phyloP scores from a whole-genome alignment of 1,284 basidiomycete genomes.

The Ustilago xerochloae region DNA sequence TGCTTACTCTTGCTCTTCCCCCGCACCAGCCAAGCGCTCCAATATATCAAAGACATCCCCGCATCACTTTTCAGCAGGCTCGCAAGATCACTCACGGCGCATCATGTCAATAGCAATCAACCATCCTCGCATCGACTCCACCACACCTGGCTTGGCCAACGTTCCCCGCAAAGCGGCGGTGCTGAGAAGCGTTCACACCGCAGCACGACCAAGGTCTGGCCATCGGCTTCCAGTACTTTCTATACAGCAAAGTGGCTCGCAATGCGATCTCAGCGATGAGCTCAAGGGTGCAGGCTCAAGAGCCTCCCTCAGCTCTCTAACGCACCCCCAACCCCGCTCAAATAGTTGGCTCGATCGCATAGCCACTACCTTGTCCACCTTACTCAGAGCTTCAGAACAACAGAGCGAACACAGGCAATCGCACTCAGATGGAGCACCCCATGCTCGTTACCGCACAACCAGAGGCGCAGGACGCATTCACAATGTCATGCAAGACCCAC shows the following conservation, averaged over 20 bases:
- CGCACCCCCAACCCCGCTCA: conserved; percentile 25
- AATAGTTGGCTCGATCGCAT: conserved; percentile 42
- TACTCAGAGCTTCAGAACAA: conserved; percentile 33
- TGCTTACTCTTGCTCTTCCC: conserved; percentile 33
- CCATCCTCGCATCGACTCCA: neutral
- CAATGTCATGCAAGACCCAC: conserved; percentile 54
- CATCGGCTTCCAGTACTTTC: conserved; percentile 10
- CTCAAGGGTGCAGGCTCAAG: neutral
- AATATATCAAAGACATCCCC: neutral
- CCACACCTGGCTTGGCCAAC: neutral
- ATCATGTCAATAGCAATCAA: conserved; percentile 1
- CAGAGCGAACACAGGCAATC: too few relatives aligned
- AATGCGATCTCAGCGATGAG: neutral
- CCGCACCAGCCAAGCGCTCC: conserved; percentile 2
- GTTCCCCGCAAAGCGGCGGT: conserved; percentile 27
- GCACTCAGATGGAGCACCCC: conserved; percentile 11
- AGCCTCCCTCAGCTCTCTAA: conserved; percentile 27
- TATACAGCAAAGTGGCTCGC: neutral
- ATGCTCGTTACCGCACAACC: conserved; percentile 11
- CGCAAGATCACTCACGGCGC: neutral
- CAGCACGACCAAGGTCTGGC: conserved; percentile 13
- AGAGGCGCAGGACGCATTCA: conserved; percentile 42
- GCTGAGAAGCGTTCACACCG: conserved; percentile 27
- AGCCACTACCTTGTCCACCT: conserved; percentile 19
- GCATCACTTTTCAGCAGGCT: neutral